Base-by-base conservation (phyloP, 441 rosid genomes). In the Erodium texanum region DNA sequence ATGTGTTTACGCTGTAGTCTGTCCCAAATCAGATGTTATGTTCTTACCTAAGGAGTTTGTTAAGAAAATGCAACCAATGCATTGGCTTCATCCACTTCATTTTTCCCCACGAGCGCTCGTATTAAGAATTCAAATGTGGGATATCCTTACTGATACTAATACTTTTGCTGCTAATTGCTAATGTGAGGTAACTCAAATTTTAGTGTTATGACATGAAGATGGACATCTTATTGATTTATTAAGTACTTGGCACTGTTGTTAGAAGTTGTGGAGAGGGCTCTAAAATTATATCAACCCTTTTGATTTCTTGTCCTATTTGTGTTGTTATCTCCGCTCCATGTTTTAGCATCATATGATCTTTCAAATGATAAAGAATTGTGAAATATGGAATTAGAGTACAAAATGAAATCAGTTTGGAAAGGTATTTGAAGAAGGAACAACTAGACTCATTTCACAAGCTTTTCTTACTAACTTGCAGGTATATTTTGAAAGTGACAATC, bases 401-500 rank as follows among this genome's bases (percentile, higher is more conserved):
- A 54, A 54, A 18, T 9, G 22, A 54, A 54, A 54, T 61, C 16
- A 61, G 2, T 12, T 19, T 29, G 2, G 10, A 48, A 69, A 48
- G 41, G 14, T 41, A 24, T 15, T 36, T 38, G 66, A 29, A 34
- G 66, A 23, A 41, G 22, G 22, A 4, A 27, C 29, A 43, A 69
- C 43, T 19, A 7, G 34, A 32, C 22, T 50, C 11, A 66, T 19
- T 1, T 27, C n/a, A 5, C 41, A 50, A 3, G 20, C 59, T 54
- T 34, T 71, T 67, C 15, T 14, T 67, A 12, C 18, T 32, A 22
- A 27, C 52, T 22, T 65, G 67, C 77, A 95, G 98, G 85, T 95
- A 95, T 80, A 93, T 92, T 73, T 84, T 95, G 85, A 92, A 87
- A 82, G 95, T 90, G 73, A 92, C 98, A 29, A 72, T 95, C 50